These are phyloP conservation scores for Fusarium subglutinans DNA, from an alignment of 2,329 filamentous ascomycete species.

Conservation along the genomic window DNA sequence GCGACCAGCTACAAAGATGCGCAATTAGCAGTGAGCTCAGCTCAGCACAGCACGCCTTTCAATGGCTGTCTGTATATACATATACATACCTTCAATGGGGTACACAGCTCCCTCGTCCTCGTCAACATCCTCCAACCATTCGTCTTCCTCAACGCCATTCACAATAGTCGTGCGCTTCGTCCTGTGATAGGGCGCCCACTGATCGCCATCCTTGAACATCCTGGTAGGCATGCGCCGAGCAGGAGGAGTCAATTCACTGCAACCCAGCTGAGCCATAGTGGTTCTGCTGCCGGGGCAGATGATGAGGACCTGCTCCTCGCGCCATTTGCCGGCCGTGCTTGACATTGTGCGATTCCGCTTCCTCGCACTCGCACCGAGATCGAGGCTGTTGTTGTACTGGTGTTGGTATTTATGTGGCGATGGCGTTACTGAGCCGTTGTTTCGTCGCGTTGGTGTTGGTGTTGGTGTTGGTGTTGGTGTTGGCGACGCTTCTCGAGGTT, in stretches of 20 bases:
- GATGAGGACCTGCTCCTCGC: slow-evolving; percentile 72
- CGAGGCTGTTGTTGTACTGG: background rate
- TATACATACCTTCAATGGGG: slow-evolving; percentile 74
- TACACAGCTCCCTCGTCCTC: slow-evolving; percentile 90
- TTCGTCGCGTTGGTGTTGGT: slow-evolving; percentile 35
- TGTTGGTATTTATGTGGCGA: slow-evolving; percentile 2
- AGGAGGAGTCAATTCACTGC: slow-evolving; percentile 92
- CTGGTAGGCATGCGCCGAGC: slow-evolving; percentile 86
- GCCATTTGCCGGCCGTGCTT: slow-evolving; percentile 66
- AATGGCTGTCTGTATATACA: slow-evolving; percentile 54
- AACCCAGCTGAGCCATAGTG: slow-evolving; percentile 89
- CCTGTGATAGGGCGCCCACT: slow-evolving; percentile 80
- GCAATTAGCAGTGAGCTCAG: slow-evolving; percentile 19
- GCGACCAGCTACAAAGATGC: slow-evolving; percentile 67
- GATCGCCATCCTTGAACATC: slow-evolving; percentile 91
- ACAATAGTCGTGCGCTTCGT: slow-evolving; percentile 68
- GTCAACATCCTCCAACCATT: slow-evolving; percentile 89
- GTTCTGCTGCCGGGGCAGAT: slow-evolving; percentile 87
- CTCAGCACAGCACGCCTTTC: background rate
- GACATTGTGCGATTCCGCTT: slow-evolving; percentile 56
- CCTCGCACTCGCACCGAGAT: background rate
- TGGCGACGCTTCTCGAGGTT: slow-evolving; percentile 31
- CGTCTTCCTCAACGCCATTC: slow-evolving; percentile 63
- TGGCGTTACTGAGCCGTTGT: slow-evolving; percentile 21
- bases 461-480: slow-evolving; percentile 34